These are phyloP conservation scores for Alternaria sp. DNA, from an alignment of 2,329 filamentous ascomycete species.

Conservation along the genomic window DNA sequence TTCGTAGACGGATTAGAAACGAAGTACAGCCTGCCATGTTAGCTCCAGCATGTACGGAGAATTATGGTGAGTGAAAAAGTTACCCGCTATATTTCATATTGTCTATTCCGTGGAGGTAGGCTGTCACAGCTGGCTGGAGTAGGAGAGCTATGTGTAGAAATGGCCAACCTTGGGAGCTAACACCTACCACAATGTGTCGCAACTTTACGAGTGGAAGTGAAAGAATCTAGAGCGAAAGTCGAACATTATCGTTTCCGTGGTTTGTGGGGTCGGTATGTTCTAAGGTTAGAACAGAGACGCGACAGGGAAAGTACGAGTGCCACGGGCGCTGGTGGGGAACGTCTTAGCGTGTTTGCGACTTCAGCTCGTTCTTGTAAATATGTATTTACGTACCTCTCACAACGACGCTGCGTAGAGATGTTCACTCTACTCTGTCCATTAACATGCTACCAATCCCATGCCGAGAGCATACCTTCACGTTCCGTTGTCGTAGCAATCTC, in stretches of 20 bases:
- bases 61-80: neutral
- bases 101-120: neutral
- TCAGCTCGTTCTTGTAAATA: neutral
- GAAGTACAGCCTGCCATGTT: conserved; percentile 42
- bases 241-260: neutral
- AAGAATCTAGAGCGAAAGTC: neutral
- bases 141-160: neutral
- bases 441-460: neutral
- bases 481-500: neutral
- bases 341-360: neutral
- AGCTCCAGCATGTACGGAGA: neutral
- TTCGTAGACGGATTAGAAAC: conserved; percentile 38
- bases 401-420: neutral
- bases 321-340: neutral
- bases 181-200: neutral
- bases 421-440: neutral
- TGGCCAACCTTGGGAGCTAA: neutral
- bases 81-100: conserved; percentile 35
- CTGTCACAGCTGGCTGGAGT: neutral
- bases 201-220: neutral
- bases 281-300: neutral
- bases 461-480: neutral
- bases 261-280: neutral
- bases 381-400: neutral
- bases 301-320: neutral